A percentile compares a stretch with the other conserved stretches of the same genome.
These are phyloP conservation scores for Xerocomus minutiporus DNA, from an alignment of 1,284 basidiomycete species.

Conservation along the genomic window DNA sequence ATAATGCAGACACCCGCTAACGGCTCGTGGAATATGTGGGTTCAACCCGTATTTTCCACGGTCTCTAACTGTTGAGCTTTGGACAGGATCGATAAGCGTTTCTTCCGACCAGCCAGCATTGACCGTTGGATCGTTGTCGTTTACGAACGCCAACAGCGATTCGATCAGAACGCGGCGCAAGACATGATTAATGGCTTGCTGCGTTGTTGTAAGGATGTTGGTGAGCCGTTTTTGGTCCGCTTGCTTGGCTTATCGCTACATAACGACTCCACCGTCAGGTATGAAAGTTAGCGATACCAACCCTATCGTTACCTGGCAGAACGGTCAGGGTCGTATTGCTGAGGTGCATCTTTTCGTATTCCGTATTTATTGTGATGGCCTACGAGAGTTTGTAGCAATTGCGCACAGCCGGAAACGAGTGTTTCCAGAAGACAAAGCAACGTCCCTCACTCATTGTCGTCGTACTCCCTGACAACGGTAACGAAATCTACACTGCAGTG, in stretches of 20 bases:
- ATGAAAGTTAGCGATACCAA: slow-evolving; percentile 43
- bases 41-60: slow-evolving; percentile 1
- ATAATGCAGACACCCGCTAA: slow-evolving; percentile 48
- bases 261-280: slow-evolving; percentile 35
- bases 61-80: slow-evolving; percentile 2
- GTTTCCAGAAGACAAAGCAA: slow-evolving; percentile 34
- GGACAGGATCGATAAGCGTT: slow-evolving; percentile 59
- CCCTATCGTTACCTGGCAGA: slow-evolving; percentile 47
- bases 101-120: slow-evolving; percentile 50
- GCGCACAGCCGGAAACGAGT: slow-evolving; percentile 41
- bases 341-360: slow-evolving; percentile 33
- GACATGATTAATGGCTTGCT: slow-evolving; percentile 51
- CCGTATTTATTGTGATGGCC: background rate
- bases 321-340: slow-evolving; percentile 49
- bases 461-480: slow-evolving; percentile 67
- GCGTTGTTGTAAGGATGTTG: slow-evolving; percentile 47
- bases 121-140: slow-evolving; percentile 57
- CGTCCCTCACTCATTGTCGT: slow-evolving; percentile 60
- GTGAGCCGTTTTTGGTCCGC: slow-evolving; percentile 36
- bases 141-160: slow-evolving; percentile 57
- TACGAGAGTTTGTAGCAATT: slow-evolving; percentile 41
- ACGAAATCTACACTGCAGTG: slow-evolving; percentile 68
- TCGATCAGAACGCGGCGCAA: slow-evolving; percentile 40
- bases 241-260: background rate
- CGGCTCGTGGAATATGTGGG: slow-evolving; percentile 68